Conservation (phyloP, 306 rosid species). For the Spatholobus suberectus region DNA sequence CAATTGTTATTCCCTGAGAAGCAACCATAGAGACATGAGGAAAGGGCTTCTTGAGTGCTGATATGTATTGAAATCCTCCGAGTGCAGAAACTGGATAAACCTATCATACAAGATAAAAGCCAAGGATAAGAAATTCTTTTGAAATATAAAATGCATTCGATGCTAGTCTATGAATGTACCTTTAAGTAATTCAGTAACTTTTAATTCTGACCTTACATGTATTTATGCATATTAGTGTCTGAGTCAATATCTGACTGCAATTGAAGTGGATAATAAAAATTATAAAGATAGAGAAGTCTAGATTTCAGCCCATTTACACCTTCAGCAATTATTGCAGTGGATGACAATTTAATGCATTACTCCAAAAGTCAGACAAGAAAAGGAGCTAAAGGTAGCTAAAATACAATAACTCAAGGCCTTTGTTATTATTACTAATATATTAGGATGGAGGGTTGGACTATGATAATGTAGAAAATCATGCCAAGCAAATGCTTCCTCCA, state of each 20-base stretch:
- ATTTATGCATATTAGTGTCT: not conserved
- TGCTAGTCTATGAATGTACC: not conserved
- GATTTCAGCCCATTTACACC: not conserved
- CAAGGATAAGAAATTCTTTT: not conserved
- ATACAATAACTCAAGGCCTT: not conserved
- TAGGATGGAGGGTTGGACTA: not conserved
- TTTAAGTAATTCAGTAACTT: not conserved
- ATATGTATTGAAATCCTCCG: slow-evolving; percentile 75
- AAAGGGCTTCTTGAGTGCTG: slow-evolving; percentile 87
- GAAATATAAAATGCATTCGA: slow-evolving; percentile 33
- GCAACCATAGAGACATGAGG: slow-evolving; percentile 84
- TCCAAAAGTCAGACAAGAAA: not conserved
- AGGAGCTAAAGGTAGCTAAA: slow-evolving; percentile 1
- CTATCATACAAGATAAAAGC: slow-evolving; percentile 53
- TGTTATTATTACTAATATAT: not conserved
- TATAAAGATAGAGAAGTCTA: not conserved
- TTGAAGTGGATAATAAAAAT: not conserved
- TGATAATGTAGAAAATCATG: not conserved
- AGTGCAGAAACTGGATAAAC: slow-evolving; percentile 91
- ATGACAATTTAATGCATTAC: not conserved
- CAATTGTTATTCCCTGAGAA: slow-evolving; percentile 85
- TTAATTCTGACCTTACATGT: not conserved
- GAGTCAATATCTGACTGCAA: not conserved
- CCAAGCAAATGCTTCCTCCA: no score
- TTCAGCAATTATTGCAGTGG: not conserved